Evolutionary conservation across 73 alveolate species (phyloP), one percentile per base, ranked within the genome.

Genomic region (Blepharisma stoltei): DNA sequence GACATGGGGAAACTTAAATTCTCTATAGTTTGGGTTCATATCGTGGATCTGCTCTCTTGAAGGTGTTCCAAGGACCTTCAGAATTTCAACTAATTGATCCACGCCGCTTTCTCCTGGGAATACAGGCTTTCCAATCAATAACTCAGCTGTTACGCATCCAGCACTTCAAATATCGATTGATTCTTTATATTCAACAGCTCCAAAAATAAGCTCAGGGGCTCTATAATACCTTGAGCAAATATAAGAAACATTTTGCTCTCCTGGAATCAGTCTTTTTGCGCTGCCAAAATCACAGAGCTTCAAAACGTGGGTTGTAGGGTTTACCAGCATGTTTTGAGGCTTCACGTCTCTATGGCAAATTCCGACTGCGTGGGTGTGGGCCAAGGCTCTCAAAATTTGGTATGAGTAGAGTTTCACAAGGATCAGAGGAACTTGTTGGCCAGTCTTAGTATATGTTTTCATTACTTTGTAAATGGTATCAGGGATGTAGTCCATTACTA

Each of bases 181-280:
- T 14, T 94, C 76, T 27, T 94, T 87, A 71, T 95, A 95, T 49
- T 87, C 93, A 11, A 97, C 86, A 60, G 96, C 97, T 20, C 98
- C 98, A 60, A 97, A 95, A 53, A 89, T 97, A 79, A 97, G 84
- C 88, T 97, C 99, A 7, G 99, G 99, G 27, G 98, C 98, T 70
- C 98, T 83, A 86, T 91, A 95, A 80, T 86, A 92, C 43, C 88
- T 77, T 49, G 89, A 80, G 78, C 98, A 95, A 25, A 95, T 95
- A 81, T 94, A 94, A 68, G 98, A 89, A 49, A 94, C 95, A 75
- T 94, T 94, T 27, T 97, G 95, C 81, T 94, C 99, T n/a, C 99
- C 99, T 21, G 82, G 81, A 54, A 87, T 85, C 25, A 93, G 83
- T 53, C 86, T 82, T 70, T 95, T 95, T 20, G 98, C 99, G 20